Conservation (phyloP, 768 basidiomycete genomes). For the Mycena galopus region DNA sequence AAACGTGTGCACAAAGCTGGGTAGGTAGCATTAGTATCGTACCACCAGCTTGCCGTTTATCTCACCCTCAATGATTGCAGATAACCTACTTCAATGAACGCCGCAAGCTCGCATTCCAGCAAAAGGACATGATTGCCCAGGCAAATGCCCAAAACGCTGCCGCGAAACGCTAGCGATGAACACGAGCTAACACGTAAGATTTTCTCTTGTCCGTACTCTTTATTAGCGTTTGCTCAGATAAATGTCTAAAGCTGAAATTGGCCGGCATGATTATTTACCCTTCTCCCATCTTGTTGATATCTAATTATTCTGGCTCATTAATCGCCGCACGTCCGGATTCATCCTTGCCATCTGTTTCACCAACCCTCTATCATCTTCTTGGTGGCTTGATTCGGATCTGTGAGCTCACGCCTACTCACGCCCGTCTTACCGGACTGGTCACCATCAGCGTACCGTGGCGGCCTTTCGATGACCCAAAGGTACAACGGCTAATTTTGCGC, state of each 20-base stretch:
- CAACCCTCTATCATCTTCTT: background rate
- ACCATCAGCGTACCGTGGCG: constrained; percentile 17
- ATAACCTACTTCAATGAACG: constrained; percentile 97
- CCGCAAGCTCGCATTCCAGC: constrained; percentile 83
- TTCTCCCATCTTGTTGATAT: constrained; percentile 24
- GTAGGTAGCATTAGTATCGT: constrained; percentile 57
- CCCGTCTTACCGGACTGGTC: background rate
- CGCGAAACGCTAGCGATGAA: constrained; percentile 26
- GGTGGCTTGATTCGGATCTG: constrained; percentile 25
- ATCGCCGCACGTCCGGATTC: constrained; percentile 22
- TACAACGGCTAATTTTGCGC: constrained; percentile 5
- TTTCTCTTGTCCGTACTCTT: background rate
- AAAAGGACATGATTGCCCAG: constrained; percentile 76
- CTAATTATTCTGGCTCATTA: constrained; percentile 15
- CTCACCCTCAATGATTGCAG: constrained; percentile 54
- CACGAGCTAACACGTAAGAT: background rate
- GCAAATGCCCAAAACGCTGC: constrained; percentile 49
- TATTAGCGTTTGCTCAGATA: background rate
- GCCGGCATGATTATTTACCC: constrained; percentile 4
- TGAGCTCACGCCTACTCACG: background rate
- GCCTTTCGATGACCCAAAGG: background rate
- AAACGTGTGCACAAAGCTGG: constrained; percentile 91
- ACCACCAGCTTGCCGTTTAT: no score
- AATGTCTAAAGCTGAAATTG: constrained; percentile 15
- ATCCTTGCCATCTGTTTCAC: constrained; percentile 25